These are phyloP conservation scores for Symmetrospora coprosmae DNA, from an alignment of 768 basidiomycete species.

Conservation along the genomic window DNA sequence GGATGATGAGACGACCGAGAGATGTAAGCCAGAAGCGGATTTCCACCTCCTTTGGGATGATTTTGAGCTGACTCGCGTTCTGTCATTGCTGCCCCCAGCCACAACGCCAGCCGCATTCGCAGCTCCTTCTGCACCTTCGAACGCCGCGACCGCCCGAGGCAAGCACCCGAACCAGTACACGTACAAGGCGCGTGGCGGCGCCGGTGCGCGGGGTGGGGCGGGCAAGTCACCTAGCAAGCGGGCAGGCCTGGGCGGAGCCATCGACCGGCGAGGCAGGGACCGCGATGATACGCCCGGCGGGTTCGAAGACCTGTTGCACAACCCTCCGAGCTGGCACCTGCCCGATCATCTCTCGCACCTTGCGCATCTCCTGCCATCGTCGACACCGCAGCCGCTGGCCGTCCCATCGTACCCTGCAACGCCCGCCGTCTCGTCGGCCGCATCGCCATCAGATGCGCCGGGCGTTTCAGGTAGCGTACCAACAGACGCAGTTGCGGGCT, in stretches of 20 bases:
- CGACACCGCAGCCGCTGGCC: conserved; percentile 58
- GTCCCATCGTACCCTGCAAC: conserved; percentile 42
- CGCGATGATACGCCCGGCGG: conserved; percentile 33
- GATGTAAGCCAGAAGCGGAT: no score
- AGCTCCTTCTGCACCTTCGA: no score
- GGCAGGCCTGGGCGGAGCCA: conserved; percentile 27
- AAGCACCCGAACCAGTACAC: conserved; percentile 46
- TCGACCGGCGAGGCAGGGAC: conserved; percentile 15
- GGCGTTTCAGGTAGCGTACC: conserved; percentile 34
- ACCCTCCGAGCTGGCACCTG: conserved; percentile 51
- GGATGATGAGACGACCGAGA: no score
- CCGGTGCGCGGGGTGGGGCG: conserved; percentile 28
- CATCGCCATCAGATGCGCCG: conserved; percentile 42
- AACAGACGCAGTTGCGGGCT: neutral
- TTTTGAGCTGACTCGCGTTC: no score
- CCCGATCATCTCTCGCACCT: conserved; percentile 87
- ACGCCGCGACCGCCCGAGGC: conserved; percentile 27
- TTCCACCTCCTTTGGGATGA: no score
- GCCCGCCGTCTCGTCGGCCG: conserved; percentile 34
- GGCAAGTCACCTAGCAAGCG: conserved; percentile 25
- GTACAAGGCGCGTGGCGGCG: conserved; percentile 33
- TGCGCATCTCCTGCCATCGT: conserved; percentile 63
- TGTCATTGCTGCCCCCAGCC: no score
- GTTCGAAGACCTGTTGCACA: conserved; percentile 26
- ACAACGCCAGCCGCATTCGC: no score